Evolutionary conservation across 192 early-diverging fungal genomes (phyloP).

Genomic region (Coemansia sp.): DNA sequence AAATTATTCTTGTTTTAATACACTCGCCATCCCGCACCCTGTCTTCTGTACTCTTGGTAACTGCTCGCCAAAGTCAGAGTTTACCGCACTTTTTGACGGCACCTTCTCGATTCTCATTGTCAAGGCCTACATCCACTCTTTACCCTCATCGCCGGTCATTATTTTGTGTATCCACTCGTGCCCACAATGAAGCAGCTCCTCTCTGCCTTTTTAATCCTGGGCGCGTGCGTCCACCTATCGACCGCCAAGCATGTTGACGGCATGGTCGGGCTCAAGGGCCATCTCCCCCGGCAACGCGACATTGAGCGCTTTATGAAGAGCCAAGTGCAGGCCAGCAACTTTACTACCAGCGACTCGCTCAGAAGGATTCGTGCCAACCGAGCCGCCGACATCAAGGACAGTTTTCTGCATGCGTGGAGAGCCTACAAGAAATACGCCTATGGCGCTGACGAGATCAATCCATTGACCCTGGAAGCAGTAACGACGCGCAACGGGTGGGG

Average conservation of each 20-base stretch:
- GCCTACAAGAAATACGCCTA: constrained; percentile 76
- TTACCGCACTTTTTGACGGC: background rate
- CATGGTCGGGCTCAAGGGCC: constrained; percentile 41
- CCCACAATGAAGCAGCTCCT: constrained; percentile 25
- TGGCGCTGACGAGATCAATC: constrained; percentile 72
- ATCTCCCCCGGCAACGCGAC: constrained; percentile 29
- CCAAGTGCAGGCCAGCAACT: constrained; percentile 41
- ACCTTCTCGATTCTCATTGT: background rate
- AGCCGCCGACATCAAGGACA: constrained; percentile 58
- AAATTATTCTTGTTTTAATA: background rate
- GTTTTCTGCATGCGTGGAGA: constrained; percentile 69
- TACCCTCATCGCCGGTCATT: constrained; percentile 1
- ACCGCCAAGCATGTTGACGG: constrained; percentile 31
- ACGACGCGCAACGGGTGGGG: constrained; percentile 67
- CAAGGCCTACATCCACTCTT: background rate
- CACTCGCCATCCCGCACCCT: background rate
- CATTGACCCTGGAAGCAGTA: constrained; percentile 48
- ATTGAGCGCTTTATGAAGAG: constrained; percentile 22
- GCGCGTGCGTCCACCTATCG: constrained; percentile 12
- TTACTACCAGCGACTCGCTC: constrained; percentile 26
- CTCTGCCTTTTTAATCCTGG: constrained; percentile 14
- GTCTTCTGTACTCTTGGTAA: background rate
- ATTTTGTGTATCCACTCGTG: background rate
- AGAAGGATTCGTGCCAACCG: constrained; percentile 54
- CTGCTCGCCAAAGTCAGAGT: background rate